Evolutionary conservation across 225 moss, liverwort and hornwort genomes (phyloP).

Genomic region (Sphagnum contortum): DNA sequence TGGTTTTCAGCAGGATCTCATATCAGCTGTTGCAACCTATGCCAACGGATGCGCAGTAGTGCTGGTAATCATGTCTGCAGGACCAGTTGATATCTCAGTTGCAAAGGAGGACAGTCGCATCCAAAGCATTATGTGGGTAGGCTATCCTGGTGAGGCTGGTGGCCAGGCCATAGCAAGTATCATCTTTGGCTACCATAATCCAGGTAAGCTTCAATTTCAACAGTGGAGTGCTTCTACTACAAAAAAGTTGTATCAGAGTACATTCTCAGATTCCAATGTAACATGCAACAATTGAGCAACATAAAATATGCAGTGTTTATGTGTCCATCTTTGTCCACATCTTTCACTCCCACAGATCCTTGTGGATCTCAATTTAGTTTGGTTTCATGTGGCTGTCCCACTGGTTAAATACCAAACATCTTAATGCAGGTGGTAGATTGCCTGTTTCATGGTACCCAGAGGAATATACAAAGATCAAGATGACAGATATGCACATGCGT

Average conservation of each 20-base stretch:
- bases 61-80: conserved; percentile 32
- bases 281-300: no score
- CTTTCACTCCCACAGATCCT: no score
- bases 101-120: conserved; percentile 20
- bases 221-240: conserved; percentile 6
- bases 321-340: no score
- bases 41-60: conserved; percentile 20
- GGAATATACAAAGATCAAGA: conserved; percentile 39
- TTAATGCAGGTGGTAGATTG: conserved; percentile 31
- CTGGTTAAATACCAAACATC: no score
- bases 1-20: conserved; percentile 28
- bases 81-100: conserved; percentile 28
- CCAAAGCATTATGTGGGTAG: conserved; percentile 26
- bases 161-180: conserved; percentile 33
- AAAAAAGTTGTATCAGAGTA: neutral
- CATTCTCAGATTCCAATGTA: no score
- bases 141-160: conserved; percentile 34
- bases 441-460: conserved; percentile 69
- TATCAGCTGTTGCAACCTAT: conserved; percentile 18
- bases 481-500: conserved; percentile 76
- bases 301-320: no score
- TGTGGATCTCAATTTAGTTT: no score
- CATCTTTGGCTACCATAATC: conserved; percentile 16
- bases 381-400: no score
- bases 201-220: conserved; percentile 16